These are phyloP conservation scores for Gossypium anomalum DNA, from an alignment of 345 rosid species.

Conservation along the genomic window DNA sequence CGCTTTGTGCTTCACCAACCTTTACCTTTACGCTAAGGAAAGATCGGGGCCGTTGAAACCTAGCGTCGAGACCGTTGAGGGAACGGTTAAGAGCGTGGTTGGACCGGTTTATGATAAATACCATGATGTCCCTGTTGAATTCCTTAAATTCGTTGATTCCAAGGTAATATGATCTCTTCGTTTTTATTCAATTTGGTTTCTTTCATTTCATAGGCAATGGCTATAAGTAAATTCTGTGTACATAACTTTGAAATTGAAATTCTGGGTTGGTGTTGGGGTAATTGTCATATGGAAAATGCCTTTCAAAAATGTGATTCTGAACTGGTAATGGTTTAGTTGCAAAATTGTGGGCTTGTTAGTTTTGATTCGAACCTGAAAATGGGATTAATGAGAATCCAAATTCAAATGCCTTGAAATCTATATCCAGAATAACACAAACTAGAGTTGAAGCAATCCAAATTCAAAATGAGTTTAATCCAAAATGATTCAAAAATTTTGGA, in stretches of 20 bases:
- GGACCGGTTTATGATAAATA: slow-evolving; percentile 73
- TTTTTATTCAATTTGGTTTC: background rate
- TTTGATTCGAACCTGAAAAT: background rate
- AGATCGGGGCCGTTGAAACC: slow-evolving; percentile 76
- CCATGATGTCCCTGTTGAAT: slow-evolving; percentile 63
- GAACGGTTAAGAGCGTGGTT: slow-evolving; percentile 73
- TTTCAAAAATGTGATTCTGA: background rate
- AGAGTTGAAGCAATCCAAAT: no score
- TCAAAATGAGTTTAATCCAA: no score
- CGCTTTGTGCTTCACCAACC: slow-evolving; percentile 39
- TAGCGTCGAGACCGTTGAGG: slow-evolving; percentile 85
- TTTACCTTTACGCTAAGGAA: slow-evolving; percentile 71
- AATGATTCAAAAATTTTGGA: no score
- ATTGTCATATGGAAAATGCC: background rate
- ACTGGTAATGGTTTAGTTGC: background rate
- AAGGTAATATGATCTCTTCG: slow-evolving; percentile 34
- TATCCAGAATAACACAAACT: no score
- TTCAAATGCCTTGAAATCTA: no score
- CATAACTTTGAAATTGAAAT: no score
- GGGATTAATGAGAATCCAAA: no score
- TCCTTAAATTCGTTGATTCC: slow-evolving; percentile 79
- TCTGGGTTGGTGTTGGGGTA: no score
- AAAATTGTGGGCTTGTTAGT: background rate
- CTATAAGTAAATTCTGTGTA: background rate
- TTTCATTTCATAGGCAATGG: background rate